A percentile compares a stretch with the other conserved stretches of the same genome.
These are phyloP conservation scores for Mycena galericulata DNA, from an alignment of 768 basidiomycete species.

Conservation along the genomic window DNA sequence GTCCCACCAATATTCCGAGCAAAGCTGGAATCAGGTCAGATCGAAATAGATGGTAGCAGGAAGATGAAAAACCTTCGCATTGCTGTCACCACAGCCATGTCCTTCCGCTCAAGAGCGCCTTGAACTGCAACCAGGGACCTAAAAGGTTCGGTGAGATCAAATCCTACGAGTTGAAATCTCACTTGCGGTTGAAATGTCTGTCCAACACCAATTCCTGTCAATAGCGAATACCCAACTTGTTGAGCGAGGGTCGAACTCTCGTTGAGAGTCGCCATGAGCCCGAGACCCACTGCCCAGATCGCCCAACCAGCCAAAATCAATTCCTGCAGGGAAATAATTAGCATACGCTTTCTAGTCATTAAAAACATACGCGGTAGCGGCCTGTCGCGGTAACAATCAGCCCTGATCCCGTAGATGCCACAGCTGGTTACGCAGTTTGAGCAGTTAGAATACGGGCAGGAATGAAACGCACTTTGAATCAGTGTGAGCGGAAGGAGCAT, in stretches of 20 bases:
- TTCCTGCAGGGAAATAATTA: slow-evolving; percentile 25
- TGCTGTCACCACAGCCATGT: slow-evolving; percentile 39
- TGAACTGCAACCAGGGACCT: slow-evolving; percentile 38
- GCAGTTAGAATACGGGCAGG: slow-evolving; percentile 32
- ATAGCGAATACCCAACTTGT: slow-evolving; percentile 36
- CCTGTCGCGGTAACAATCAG: slow-evolving; percentile 63
- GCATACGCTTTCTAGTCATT: not conserved
- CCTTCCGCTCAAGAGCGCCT: slow-evolving; percentile 38
- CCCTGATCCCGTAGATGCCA: slow-evolving; percentile 48
- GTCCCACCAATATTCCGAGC: slow-evolving; percentile 39
- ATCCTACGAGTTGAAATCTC: too few species aligned
- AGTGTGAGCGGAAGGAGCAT: slow-evolving; percentile 67
- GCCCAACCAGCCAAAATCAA: slow-evolving; percentile 38
- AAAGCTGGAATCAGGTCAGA: slow-evolving; percentile 26
- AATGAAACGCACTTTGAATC: slow-evolving; percentile 58
- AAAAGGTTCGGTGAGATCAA: not conserved
- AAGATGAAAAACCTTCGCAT: slow-evolving; percentile 32
- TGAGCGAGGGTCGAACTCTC: slow-evolving; percentile 32
- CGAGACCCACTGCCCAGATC: slow-evolving; percentile 38
- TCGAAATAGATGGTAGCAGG: not conserved
- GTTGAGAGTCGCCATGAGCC: slow-evolving; percentile 35
- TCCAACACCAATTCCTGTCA: slow-evolving; percentile 39
- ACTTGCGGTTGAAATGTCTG: slow-evolving; percentile 38
- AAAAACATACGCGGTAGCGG: slow-evolving; percentile 53
- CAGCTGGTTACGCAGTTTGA: slow-evolving; percentile 18